A percentile compares a stretch with the other conserved stretches of the same genome.
phyloP scores from a whole-genome alignment of 371 early-diverging fungal species.

The Homolaphlyctis polyrhiza region DNA sequence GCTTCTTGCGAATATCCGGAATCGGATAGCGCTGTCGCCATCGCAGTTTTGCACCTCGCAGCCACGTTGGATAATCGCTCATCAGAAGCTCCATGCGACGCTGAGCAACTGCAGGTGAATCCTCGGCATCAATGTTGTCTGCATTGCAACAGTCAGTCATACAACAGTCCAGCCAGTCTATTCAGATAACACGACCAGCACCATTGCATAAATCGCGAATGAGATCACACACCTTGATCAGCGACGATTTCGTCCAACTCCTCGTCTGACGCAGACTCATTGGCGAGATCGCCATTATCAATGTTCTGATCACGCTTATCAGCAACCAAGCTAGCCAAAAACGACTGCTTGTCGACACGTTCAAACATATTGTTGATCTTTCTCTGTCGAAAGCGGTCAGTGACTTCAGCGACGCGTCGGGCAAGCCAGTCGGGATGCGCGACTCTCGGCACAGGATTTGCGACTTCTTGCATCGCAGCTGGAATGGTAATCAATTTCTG shows the following conservation, averaged over 20 bases:
- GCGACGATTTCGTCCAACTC: too few species aligned
- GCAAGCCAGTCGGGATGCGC: constrained; percentile 93
- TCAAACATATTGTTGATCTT: constrained; percentile 82
- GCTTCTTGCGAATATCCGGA: too few species aligned
- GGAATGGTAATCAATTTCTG: constrained; percentile 99
- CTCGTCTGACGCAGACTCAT: too few species aligned
- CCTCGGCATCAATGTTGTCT: too few species aligned
- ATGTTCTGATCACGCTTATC: neutral
- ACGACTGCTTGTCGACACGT: constrained; percentile 1
- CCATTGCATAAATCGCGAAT: too few species aligned
- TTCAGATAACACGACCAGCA: too few species aligned
- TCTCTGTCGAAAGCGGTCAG: constrained; percentile 76
- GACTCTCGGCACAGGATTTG: constrained; percentile 92
- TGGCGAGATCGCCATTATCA: neutral
- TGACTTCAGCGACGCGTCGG: constrained; percentile 65
- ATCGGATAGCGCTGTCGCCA: constrained; percentile 4
- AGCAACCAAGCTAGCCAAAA: constrained; percentile 1
- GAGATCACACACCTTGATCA: too few species aligned
- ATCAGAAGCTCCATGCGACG: too few species aligned
- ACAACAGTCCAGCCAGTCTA: too few species aligned
- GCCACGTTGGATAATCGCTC: neutral
- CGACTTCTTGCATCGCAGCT: constrained; percentile 94
- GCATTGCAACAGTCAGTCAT: too few species aligned
- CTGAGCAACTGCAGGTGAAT: too few species aligned
- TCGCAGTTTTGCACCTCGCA: neutral